Evolutionary conservation across 257 asterid genomes (phyloP), one percentile per base, ranked within the genome.

Genomic region (Solanum chiquidenum): DNA sequence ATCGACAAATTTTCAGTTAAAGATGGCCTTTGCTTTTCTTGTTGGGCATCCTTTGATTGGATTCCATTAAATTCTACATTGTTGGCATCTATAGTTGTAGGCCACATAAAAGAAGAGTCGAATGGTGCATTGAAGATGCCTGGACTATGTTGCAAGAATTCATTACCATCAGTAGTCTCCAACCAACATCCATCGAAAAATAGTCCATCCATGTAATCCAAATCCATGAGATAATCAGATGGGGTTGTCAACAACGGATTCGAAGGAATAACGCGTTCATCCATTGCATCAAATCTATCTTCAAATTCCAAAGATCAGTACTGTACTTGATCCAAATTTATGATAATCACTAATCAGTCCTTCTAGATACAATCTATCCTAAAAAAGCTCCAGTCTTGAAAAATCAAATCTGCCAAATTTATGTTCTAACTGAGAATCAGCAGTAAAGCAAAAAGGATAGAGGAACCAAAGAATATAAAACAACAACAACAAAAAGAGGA

Each of bases 141-240:
- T 86, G 92, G 87, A 75, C 91, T 92, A 68, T 92, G 90, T 55
- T 87, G 89, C 35, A 93, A 89, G 93, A 93, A 91, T 25, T 94
- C 95, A 68, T 95, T 91, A 92, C 87, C 93, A 77, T 94, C 95
- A 85, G 90, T 88, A 52, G 97, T 88, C 83, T 95, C 98, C 89
- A 96, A 90, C 99, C 97, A 94, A 88, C 96, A 94, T 31, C 98
- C 98, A 35, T 94, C 98, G 29, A 93, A 88, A 76, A 96, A 88
- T 3, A 96, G 87, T 73, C 92, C 97, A 90, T 95, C 98, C 95
- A 95, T 92, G 91, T 87, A 94, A 94, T 95, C 99, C 90, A 94
- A 88, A 93, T 96, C 98, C 96, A 95, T 91, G 62, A 93, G 91
- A 64, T 89, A 35, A 89, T 95, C 98, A 84, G 93, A 88, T 42